A percentile compares a stretch with the other conserved stretches of the same genome.
Evolutionary conservation across 2,329 filamentous ascomycete genomes (phyloP).

Genomic region (Metarhizium robertsii): DNA sequence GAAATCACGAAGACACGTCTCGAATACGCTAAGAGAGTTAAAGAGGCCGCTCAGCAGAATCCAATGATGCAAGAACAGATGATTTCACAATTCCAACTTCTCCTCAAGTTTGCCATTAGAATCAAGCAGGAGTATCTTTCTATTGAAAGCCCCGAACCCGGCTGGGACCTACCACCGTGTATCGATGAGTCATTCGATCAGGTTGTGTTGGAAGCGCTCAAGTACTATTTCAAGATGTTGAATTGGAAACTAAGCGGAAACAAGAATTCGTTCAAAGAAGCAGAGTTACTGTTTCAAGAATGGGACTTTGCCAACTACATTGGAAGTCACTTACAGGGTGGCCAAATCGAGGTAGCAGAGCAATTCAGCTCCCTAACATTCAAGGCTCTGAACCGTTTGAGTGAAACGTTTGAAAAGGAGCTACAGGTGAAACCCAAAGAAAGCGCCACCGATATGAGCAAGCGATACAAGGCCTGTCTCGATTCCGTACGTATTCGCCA

Average conservation of each 20-base stretch:
- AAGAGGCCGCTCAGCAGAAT: conserved; percentile 85
- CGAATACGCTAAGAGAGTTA: conserved; percentile 89
- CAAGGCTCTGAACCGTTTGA: conserved; percentile 82
- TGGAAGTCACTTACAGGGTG: conserved; percentile 80
- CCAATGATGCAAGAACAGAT: conserved; percentile 94
- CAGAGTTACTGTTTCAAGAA: conserved; percentile 92
- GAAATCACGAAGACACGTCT: conserved; percentile 91
- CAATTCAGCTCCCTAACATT: conserved; percentile 93
- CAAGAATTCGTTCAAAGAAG: conserved; percentile 99
- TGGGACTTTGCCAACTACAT: conserved; percentile 97
- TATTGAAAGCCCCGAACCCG: conserved; percentile 77
- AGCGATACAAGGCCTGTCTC: conserved; percentile 88
- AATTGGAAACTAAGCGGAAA: conserved; percentile 97
- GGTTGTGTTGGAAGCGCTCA: conserved; percentile 83
- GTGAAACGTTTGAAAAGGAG: conserved; percentile 85
- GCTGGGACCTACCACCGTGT: conserved; percentile 92
- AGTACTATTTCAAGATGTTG: conserved; percentile 97
- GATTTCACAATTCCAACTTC: conserved; percentile 91
- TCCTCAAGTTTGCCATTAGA: conserved; percentile 81
- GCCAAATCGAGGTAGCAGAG: conserved; percentile 93
- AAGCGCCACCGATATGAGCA: conserved; percentile 81
- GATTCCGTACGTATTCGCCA: conserved; percentile 95
- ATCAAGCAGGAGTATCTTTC: conserved; percentile 85
- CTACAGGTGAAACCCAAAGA: conserved; percentile 78
- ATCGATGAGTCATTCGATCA: conserved; percentile 95